Percentiles rank a stretch among this genome's conserved stretches.
phyloP scores from a whole-genome alignment of 371 early-diverging fungal species.

The Mucor lusitanicus region DNA sequence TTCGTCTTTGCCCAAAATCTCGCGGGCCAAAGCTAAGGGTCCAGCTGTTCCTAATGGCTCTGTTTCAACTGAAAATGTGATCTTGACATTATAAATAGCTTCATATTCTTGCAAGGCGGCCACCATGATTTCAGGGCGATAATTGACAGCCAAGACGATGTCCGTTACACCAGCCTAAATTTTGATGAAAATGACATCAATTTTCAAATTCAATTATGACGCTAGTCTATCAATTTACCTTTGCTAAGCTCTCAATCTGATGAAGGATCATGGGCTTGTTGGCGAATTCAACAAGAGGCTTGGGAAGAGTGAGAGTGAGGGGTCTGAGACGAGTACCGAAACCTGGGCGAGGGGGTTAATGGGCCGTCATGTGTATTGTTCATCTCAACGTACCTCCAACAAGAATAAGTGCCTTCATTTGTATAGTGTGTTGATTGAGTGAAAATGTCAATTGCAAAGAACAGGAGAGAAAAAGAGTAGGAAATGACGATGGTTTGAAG shows the following conservation, averaged over 20 bases:
- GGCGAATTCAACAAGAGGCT: conserved; percentile 98
- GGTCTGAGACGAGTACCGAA: conserved; percentile 99
- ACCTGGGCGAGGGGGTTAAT: conserved; percentile 48
- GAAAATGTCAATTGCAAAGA: conserved; percentile 10
- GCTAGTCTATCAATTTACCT: too few relatives aligned
- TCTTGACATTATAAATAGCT: conserved; percentile 84
- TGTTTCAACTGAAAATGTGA: conserved; percentile 96
- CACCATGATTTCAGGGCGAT: conserved; percentile 96
- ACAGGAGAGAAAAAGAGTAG: conserved; percentile 1
- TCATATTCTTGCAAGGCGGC: conserved; percentile 85
- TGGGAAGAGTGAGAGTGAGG: conserved; percentile 98
- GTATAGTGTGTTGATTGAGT: not conserved
- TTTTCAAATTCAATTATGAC: not conserved
- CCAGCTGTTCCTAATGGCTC: conserved; percentile 98
- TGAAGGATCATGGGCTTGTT: conserved; percentile 99
- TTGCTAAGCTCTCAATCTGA: conserved; percentile 97
- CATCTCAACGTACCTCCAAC: conserved; percentile 83
- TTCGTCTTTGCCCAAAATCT: conserved; percentile 89
- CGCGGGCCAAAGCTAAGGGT: conserved; percentile 93
- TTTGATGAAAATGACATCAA: not conserved
- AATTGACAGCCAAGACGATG: conserved; percentile 98
- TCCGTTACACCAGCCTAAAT: conserved; percentile 94
- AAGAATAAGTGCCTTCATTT: conserved; percentile 98
- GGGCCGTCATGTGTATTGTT: not conserved
- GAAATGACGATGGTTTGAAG: not conserved